phyloP scores from a whole-genome alignment of 352 stramenopile species.

The Stramenopiles sp. region DNA sequence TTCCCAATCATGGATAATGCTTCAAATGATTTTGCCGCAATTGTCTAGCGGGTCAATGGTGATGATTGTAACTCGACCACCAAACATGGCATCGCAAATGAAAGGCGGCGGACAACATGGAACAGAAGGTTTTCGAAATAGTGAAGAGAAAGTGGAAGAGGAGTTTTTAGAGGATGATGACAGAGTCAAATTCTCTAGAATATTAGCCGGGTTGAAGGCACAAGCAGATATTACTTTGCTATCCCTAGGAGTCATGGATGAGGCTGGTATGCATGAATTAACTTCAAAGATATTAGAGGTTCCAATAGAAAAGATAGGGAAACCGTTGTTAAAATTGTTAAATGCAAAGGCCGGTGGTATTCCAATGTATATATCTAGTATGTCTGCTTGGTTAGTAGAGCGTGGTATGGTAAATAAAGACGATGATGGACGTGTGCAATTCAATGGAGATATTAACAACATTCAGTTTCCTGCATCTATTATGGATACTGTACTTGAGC shows the following conservation, averaged over 20 bases:
- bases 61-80: background rate
- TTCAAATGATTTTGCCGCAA: background rate
- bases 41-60: background rate
- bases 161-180: background rate
- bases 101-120: background rate
- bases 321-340: background rate
- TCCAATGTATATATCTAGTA: background rate
- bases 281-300: background rate
- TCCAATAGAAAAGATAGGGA: background rate
- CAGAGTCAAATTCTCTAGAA: background rate
- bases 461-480: background rate
- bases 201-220: background rate
- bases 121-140: background rate
- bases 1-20: background rate
- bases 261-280: background rate
- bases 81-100: background rate
- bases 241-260: background rate
- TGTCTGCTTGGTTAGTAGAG: background rate
- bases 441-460: background rate
- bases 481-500: background rate
- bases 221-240: background rate
- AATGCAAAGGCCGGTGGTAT: background rate
- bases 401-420: background rate
- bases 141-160: background rate
- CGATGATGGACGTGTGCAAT: background rate